Percentiles rank a stretch among this genome's conserved stretches.
These are phyloP conservation scores for Botryotinia globosa DNA, from an alignment of 2,329 filamentous ascomycete species.

Conservation along the genomic window DNA sequence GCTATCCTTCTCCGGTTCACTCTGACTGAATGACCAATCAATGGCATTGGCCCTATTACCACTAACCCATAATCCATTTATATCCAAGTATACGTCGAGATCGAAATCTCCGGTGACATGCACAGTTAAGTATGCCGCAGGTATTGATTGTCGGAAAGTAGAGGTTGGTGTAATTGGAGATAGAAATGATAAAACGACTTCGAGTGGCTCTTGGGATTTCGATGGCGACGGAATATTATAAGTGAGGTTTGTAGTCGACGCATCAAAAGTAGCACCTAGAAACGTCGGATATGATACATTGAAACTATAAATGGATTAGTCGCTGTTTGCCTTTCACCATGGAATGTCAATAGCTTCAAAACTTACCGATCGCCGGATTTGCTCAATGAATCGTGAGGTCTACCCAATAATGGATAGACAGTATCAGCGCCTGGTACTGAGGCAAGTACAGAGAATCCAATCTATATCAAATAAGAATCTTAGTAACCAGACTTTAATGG, in stretches of 20 bases:
- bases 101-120: conserved; percentile 64
- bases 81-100: conserved; percentile 62
- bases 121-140: conserved; percentile 76
- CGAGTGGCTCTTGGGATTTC: conserved; percentile 42
- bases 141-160: conserved; percentile 42
- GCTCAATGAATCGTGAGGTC: conserved; percentile 61
- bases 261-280: conserved; percentile 62
- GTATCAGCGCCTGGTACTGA: conserved; percentile 56
- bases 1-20: conserved; percentile 41
- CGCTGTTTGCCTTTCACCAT: neutral
- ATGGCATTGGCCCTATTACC: conserved; percentile 68
- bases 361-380: conserved; percentile 40
- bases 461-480: conserved; percentile 36
- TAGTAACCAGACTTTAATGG: neutral
- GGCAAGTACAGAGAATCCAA: conserved; percentile 63
- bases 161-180: conserved; percentile 39
- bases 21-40: conserved; percentile 61
- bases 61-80: conserved; percentile 80
- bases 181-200: conserved; percentile 58
- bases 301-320: conserved; percentile 43
- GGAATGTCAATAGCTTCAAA: neutral
- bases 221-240: conserved; percentile 54
- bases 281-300: conserved; percentile 58
- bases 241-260: conserved; percentile 67
- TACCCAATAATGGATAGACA: conserved; percentile 63